These are phyloP conservation scores for Monosporascus sp. DNA, from an alignment of 2,329 filamentous ascomycete species.

Conservation along the genomic window DNA sequence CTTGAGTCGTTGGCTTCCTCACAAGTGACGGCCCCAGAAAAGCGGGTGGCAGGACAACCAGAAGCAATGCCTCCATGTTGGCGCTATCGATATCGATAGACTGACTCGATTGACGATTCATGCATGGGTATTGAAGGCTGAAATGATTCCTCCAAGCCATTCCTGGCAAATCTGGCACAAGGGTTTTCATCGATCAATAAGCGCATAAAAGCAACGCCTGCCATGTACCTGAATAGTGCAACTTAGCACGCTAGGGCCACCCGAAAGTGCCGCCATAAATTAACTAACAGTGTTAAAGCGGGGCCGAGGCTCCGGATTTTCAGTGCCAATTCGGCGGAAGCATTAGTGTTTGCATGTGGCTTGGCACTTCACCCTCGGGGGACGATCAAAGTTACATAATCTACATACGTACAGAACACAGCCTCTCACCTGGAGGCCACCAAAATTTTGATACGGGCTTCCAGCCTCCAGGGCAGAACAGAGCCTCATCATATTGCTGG, in stretches of 20 bases:
- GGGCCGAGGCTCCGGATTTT: neutral
- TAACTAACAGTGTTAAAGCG: neutral
- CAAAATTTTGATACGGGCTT: too few species aligned
- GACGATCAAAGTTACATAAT: too few species aligned
- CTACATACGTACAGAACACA: too few species aligned
- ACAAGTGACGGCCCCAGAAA: conserved; percentile 8
- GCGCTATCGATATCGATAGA: neutral
- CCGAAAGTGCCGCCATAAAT: neutral
- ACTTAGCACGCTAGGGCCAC: neutral
- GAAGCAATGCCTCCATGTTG: conserved; percentile 15
- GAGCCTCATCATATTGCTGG: neutral
- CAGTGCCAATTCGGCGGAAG: neutral
- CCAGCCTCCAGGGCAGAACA: neutral
- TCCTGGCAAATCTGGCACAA: too few species aligned
- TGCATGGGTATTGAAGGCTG: neutral
- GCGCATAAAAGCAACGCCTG: neutral
- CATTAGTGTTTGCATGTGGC: neutral
- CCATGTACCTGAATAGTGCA: neutral
- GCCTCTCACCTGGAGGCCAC: too few species aligned
- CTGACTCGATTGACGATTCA: too few species aligned
- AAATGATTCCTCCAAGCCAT: neutral
- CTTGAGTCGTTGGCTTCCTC: neutral
- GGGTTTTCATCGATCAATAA: too few species aligned
- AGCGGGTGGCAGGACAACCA: conserved; percentile 28
- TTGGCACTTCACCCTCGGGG: too few species aligned